A percentile compares a stretch with the other conserved stretches of the same genome.
phyloP scores from a whole-genome alignment of 1,284 basidiomycete genomes.

The Trichosporon sp. region DNA sequence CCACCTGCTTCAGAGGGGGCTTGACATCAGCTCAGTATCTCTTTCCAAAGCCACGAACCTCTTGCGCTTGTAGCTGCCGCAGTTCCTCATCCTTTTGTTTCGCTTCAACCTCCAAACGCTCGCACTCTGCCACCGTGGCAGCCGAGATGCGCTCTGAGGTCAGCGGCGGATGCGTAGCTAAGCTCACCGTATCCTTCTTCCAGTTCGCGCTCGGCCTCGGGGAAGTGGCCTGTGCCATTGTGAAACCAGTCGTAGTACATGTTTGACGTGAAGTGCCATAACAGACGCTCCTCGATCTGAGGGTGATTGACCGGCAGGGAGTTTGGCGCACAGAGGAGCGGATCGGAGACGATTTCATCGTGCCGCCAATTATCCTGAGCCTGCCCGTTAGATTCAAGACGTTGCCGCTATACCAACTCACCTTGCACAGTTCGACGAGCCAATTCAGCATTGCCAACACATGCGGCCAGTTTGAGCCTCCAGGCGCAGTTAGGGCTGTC shows the following conservation, averaged over 20 bases:
- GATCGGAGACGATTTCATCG: conserved; percentile 72
- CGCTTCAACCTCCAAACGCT: conserved; percentile 43
- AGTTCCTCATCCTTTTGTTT: conserved; percentile 42
- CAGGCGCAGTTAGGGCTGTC: conserved; percentile 80
- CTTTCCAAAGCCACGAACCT: conserved; percentile 38
- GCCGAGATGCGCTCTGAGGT: conserved; percentile 43
- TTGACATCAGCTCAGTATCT: conserved; percentile 26
- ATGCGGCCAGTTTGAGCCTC: conserved; percentile 78
- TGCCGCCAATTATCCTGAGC: conserved; percentile 61
- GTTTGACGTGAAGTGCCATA: conserved; percentile 71
- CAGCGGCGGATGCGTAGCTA: too few species aligned
- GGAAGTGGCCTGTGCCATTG: conserved; percentile 70
- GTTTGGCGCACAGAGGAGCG: conserved; percentile 59
- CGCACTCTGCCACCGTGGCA: conserved; percentile 43
- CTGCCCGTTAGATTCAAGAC: conserved; percentile 29
- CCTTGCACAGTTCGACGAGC: conserved; percentile 70
- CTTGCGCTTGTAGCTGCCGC: conserved; percentile 46
- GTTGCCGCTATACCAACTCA: neutral
- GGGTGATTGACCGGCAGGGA: conserved; percentile 50
- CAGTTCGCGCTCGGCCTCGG: conserved; percentile 67
- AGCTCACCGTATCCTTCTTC: conserved; percentile 70
- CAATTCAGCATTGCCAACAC: conserved; percentile 81
- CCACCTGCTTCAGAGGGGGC: conserved; percentile 49
- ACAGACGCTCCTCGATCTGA: conserved; percentile 66
- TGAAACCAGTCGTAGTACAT: conserved; percentile 72